Percentiles rank a stretch among this genome's conserved stretches.
Evolutionary conservation across 257 asterid genomes (phyloP).

Genomic region (Scutellaria baicalensis): DNA sequence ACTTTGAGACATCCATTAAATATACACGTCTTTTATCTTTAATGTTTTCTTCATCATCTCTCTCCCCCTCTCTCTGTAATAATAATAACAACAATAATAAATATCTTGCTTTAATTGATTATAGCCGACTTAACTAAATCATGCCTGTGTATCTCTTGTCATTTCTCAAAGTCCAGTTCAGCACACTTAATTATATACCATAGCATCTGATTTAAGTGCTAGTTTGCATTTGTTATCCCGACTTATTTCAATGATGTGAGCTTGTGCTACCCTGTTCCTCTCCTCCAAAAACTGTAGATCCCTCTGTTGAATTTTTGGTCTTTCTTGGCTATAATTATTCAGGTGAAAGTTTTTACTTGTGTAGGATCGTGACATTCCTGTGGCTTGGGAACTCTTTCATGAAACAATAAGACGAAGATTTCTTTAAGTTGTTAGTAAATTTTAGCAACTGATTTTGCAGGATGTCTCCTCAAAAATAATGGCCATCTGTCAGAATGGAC

Average conservation of each 20-base stretch:
- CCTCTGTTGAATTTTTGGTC: neutral
- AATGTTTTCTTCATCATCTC: neutral
- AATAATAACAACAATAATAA: no score
- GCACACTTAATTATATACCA: neutral
- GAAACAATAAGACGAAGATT: neutral
- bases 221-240: neutral
- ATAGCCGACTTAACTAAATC: neutral
- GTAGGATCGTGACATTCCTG: neutral
- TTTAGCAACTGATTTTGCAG: conserved; percentile 22
- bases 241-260: neutral
- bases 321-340: conserved; percentile 4
- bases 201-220: neutral
- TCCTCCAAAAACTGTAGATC: neutral
- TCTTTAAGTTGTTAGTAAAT: neutral
- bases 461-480: conserved; percentile 49
- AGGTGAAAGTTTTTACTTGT: neutral
- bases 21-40: neutral
- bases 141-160: neutral
- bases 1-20: no score
- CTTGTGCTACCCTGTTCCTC: neutral
- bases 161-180: neutral
- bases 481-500: conserved; percentile 45
- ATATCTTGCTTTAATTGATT: neutral
- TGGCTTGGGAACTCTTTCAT: neutral
- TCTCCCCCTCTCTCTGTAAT: neutral